Evolutionary conservation across 1,139 yeast species (phyloP).

Genomic region (Taiozyma onychis): DNA sequence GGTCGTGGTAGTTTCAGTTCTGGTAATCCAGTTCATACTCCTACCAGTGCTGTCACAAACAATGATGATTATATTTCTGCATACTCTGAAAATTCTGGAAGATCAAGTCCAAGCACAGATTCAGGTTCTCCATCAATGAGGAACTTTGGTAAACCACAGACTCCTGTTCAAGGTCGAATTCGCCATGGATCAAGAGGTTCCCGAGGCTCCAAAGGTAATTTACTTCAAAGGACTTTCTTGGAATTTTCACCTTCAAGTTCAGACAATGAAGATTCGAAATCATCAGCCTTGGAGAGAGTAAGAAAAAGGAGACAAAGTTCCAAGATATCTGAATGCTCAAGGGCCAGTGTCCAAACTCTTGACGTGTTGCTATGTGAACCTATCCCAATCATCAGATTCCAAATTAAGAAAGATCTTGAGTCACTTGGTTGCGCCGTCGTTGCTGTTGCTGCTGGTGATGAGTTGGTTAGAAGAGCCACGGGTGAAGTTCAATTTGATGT

Average conservation of each 20-base stretch:
- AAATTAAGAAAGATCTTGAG: conserved; percentile 60
- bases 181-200: conserved; percentile 14
- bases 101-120: conserved; percentile 28
- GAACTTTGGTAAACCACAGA: conserved; percentile 12
- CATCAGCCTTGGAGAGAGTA: conserved; percentile 48
- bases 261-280: conserved; percentile 59
- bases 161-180: conserved; percentile 11
- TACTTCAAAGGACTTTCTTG: conserved; percentile 28
- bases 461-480: conserved; percentile 73
- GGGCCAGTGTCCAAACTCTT: conserved; percentile 26
- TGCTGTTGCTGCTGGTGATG: conserved; percentile 75
- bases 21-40: conserved; percentile 23
- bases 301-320: conserved; percentile 52
- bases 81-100: conserved; percentile 26
- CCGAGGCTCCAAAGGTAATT: conserved; percentile 14
- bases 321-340: conserved; percentile 29
- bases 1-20: conserved; percentile 16
- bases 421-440: conserved; percentile 78
- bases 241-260: conserved; percentile 65
- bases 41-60: conserved; percentile 26
- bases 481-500: conserved; percentile 82
- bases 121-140: conserved; percentile 22
- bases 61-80: conserved; percentile 33
- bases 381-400: conserved; percentile 73
- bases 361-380: conserved; percentile 85